A percentile compares a stretch with the other conserved stretches of the same genome.
Conservation (phyloP, 768 basidiomycete genomes). For the Podaxis sp. region DNA sequence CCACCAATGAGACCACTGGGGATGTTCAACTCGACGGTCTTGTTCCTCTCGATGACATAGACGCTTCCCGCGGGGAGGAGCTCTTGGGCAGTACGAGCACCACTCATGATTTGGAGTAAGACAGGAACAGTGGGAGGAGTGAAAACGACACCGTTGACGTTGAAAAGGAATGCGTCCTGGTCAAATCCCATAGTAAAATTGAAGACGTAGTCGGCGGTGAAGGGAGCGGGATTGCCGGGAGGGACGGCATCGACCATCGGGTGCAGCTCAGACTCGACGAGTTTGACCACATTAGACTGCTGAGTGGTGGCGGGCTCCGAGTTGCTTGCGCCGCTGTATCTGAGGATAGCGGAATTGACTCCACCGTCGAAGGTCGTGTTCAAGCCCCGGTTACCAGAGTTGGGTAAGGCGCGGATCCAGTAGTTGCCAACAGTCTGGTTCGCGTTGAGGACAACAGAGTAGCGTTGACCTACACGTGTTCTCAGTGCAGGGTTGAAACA, state of each 20-base stretch:
- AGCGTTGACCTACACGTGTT: slow-evolving; percentile 31
- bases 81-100: slow-evolving; percentile 12
- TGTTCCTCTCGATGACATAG: slow-evolving; percentile 30
- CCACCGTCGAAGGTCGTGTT: not conserved
- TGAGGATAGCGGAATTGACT: not conserved
- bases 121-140: slow-evolving; percentile 16
- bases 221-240: not conserved
- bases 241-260: not conserved
- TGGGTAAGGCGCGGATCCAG: slow-evolving; percentile 23
- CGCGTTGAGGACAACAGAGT: slow-evolving; percentile 34
- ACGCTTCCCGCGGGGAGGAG: slow-evolving; percentile 30
- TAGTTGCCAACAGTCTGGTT: slow-evolving; percentile 29
- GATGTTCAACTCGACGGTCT: slow-evolving; percentile 33
- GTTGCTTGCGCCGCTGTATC: not conserved
- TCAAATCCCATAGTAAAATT: not conserved
- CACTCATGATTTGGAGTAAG: slow-evolving; percentile 16
- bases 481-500: not conserved
- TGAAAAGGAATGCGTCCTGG: not conserved
- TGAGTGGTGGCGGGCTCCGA: not conserved
- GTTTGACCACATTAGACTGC: not conserved
- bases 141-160: not conserved
- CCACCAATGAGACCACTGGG: slow-evolving; percentile 12
- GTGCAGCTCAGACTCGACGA: not conserved
- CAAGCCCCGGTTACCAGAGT: not conserved
- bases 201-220: not conserved